A percentile compares a stretch with the other conserved stretches of the same genome.
These are phyloP conservation scores for Agastache rugosa DNA, from an alignment of 257 asterid genomes.

Conservation along the genomic window DNA sequence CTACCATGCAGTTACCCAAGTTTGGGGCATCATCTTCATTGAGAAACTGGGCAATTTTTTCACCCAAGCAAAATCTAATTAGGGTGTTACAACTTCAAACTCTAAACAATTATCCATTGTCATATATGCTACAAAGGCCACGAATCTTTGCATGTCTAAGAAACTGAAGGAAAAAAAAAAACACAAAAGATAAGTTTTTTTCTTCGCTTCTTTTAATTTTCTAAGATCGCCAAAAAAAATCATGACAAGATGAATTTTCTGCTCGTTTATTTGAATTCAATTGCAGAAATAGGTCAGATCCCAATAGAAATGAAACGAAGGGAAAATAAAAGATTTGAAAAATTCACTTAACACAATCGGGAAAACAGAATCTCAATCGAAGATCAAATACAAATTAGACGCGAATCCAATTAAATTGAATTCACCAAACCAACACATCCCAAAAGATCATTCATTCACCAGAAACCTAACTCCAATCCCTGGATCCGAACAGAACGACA, in stretches of 20 bases:
- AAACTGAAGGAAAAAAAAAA: neutral
- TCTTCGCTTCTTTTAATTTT: neutral
- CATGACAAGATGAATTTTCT: neutral
- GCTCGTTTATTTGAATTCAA: neutral
- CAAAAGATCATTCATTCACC: constrained; percentile 10
- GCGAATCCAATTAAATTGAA: constrained; percentile 13
- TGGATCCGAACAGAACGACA: constrained; percentile 24
- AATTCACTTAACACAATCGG: neutral
- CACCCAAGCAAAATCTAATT: neutral
- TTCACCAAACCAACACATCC: constrained; percentile 9
- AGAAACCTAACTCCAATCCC: constrained; percentile 13
- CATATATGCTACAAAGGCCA: neutral
- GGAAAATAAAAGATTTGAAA: neutral
- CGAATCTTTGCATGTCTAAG: neutral
- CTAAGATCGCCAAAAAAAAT: constrained; percentile 23
- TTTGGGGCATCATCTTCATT: no score
- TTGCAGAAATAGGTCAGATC: constrained; percentile 7
- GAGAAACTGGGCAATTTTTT: neutral
- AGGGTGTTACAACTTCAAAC: neutral
- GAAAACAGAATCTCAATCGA: neutral
- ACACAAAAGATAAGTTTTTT: neutral
- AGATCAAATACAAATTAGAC: constrained; percentile 14
- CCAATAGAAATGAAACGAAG: neutral
- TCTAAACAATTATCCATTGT: neutral
- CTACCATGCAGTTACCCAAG: no score